These are phyloP conservation scores for Podaxis sp. DNA, from an alignment of 768 basidiomycete genomes.

Conservation along the genomic window DNA sequence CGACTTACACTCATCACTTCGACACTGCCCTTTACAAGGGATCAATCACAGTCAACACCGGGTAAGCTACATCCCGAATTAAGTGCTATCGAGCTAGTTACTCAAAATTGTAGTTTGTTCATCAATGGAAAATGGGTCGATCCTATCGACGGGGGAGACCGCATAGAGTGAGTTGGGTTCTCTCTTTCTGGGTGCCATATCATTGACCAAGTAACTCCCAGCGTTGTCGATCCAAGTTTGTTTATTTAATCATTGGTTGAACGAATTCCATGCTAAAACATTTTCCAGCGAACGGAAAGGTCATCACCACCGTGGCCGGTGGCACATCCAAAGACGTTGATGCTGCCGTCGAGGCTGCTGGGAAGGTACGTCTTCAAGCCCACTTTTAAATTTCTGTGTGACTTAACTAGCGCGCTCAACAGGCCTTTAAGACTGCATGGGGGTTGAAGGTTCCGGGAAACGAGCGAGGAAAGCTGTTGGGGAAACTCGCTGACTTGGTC, in stretches of 20 bases:
- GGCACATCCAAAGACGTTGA: conserved; percentile 75
- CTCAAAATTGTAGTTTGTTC: conserved; percentile 48
- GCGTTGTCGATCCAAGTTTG: conserved; percentile 58
- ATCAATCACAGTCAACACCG: conserved; percentile 21
- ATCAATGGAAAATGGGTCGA: conserved; percentile 70
- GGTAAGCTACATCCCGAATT: conserved; percentile 10
- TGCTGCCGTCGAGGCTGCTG: conserved; percentile 66
- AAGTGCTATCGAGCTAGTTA: background rate
- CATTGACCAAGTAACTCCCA: conserved; percentile 22
- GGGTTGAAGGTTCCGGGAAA: conserved; percentile 58
- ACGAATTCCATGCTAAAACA: conserved; percentile 5
- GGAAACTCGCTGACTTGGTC: conserved; percentile 64
- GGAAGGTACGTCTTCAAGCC: conserved; percentile 36
- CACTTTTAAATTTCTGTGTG: background rate
- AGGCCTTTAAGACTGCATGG: conserved; percentile 60
- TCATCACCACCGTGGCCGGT: conserved; percentile 55
- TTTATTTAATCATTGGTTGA: background rate
- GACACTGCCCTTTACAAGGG: conserved; percentile 24
- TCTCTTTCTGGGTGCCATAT: conserved; percentile 1
- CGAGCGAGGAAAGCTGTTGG: conserved; percentile 54
- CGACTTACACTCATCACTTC: conserved; percentile 22
- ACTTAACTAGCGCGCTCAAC: background rate
- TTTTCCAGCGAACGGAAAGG: conserved; percentile 61
- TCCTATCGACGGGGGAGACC: conserved; percentile 44
- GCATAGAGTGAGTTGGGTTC: conserved; percentile 58